Base-by-base conservation (phyloP, 306 rosid species). In the Mimosa bimucronata region DNA sequence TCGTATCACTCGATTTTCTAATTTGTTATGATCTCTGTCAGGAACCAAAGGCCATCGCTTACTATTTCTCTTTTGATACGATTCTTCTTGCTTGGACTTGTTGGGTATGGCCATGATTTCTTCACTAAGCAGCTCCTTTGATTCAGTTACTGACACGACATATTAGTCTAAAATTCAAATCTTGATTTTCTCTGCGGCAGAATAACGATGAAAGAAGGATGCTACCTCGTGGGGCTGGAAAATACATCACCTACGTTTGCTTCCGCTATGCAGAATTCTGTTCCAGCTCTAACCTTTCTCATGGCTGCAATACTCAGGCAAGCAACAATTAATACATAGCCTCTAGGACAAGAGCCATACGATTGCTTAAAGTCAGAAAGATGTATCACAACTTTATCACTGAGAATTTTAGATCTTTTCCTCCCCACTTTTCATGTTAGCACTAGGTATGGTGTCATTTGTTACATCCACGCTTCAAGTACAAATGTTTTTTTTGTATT, bases 221-320 rank as follows among this genome's bases (percentile, higher is more conserved):
- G 80, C 75, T 93, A 91, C 83, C 86, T 93, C 15, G 21, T 91
- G 81, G 97, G 97, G 15, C 75, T 93, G 86, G 89, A 88, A 19
- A 84, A 84, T 65, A 88, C 97, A 21, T 91, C 97, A 5, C 94
- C 97, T 2, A 89, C 96, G 5, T 90, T 92, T 77, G 92, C 94
- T 34, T 80, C 91, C 18, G 90, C 89, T 42, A 90, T 84, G 88
- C 94, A 92, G 77, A 92, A 92, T 64, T 80, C 91, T 14, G 88
- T 90, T 76, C 97, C 97, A 5, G 96, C 97, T 50, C 83, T 90
- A 18, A 93, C 97, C n/a, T 91, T 91, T 79, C 90, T 93, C 55
- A 85, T 93, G 90, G 91, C 97, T 16, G 90, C 67, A 1, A 9
- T 88, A 25, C 86, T 89, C 80, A 77, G 97, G 94, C 88, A 87